Base-by-base conservation (phyloP, 208 protist genomes). In the Strigomonas galati region DNA sequence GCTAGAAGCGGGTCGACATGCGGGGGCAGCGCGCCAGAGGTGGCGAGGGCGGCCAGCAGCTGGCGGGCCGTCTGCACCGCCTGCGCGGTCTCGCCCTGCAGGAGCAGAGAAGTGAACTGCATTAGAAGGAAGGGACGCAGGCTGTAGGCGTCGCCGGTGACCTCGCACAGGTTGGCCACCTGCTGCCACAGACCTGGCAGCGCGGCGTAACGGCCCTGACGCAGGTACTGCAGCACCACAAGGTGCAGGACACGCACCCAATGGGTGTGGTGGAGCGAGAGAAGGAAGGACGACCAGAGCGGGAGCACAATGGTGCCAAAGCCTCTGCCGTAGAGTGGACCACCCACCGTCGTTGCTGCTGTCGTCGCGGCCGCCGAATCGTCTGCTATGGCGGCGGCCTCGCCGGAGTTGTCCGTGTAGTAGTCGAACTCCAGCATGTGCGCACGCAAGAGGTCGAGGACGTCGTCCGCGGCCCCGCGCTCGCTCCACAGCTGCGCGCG, bases 81-180 rank as follows among this genome's bases (percentile, higher is more conserved):
- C 24, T 65, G 51, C 28, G 46, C 19, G 31, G 17, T 56, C 28
- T 15, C 19, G 30, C 43, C 51, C 26, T 56, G 24, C 23, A 67
- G 31, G n/a, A 61, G 54, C 2, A 46, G 43, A 9, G 43, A 27
- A 1, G 23, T 15, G 2, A 37, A 32, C 30, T 55, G 12, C 14
- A 27, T 17, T 53, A 10, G 19, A 19, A 77, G 73, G 70, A 84
- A 89, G 12, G 77, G 24, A 17, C 79, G 72, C 1, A 65, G 57
- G 49, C 68, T 74, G 63, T 80, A 85, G 5, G 79, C 57, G 73
- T 89, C 82, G 26, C 68, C 69, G 58, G 70, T 81, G 54, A 74
- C 65, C 9, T 80, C 71, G 61, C 82, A 89, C 35, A 85, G 37
- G 14, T n/a, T 40, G 26, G 81, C 56, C n/a, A 74, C 79, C 40